Evolutionary conservation across 2,329 filamentous ascomycete species (phyloP).

Genomic region (Neofusicoccum umdonicola): DNA sequence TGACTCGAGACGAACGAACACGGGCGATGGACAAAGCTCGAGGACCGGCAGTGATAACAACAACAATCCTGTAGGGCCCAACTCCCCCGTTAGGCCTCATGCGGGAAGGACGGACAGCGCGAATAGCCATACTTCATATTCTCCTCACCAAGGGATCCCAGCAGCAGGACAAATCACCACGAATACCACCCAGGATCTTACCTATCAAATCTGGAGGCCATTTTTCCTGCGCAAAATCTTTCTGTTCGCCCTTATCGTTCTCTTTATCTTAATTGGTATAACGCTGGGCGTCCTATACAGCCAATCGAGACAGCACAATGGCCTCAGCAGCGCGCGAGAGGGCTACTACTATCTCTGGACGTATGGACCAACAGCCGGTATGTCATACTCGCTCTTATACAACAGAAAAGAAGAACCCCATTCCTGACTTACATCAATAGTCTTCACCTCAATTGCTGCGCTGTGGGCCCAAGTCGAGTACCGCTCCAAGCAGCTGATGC

Average conservation of each 20-base stretch:
- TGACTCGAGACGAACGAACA: too few relatives aligned
- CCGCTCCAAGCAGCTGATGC: background rate
- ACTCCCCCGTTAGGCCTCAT: background rate
- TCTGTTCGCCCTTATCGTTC: background rate
- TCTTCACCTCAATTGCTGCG: background rate
- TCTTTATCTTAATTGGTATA: background rate
- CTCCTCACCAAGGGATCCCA: background rate
- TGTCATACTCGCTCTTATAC: too few relatives aligned
- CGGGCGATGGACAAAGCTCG: too few relatives aligned
- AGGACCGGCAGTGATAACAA: too few relatives aligned
- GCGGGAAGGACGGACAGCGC: background rate
- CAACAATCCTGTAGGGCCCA: too few relatives aligned
- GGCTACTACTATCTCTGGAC: background rate
- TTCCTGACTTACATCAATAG: background rate
- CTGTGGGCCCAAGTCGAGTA: slow-evolving; percentile 4
- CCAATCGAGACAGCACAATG: background rate
- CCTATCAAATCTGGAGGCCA: background rate
- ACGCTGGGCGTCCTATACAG: background rate
- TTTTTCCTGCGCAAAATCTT: background rate
- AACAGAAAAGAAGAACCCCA: too few relatives aligned
- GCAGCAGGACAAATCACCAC: background rate
- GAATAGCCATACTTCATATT: background rate
- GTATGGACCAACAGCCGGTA: slow-evolving; percentile 1
- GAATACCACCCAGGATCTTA: background rate
- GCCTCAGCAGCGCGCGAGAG: background rate